phyloP scores from a whole-genome alignment of 2,329 filamentous ascomycete species.

The Huntiella abstrusa region DNA sequence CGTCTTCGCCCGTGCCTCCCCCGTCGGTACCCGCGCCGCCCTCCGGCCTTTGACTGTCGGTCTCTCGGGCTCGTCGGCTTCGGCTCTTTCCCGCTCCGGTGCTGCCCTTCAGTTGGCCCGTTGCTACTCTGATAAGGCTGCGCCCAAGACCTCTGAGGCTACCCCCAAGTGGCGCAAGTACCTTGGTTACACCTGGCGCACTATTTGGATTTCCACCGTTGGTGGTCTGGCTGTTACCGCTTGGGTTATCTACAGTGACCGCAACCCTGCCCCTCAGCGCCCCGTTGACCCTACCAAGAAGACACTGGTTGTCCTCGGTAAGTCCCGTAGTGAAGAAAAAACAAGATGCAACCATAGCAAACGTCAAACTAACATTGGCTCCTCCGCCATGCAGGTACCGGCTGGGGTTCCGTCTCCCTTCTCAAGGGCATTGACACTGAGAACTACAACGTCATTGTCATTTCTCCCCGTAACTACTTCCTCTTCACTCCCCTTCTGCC shows the following conservation, averaged over 20 bases:
- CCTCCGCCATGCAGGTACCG: slow-evolving; percentile 45
- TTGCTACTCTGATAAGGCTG: slow-evolving; percentile 29
- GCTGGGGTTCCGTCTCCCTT: slow-evolving; percentile 87
- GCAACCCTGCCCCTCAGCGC: slow-evolving; percentile 63
- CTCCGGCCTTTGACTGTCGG: slow-evolving; percentile 16
- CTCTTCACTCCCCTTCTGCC: slow-evolving; percentile 94
- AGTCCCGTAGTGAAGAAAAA: slow-evolving; percentile 13
- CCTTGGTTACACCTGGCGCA: slow-evolving; percentile 66
- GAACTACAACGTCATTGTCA: slow-evolving; percentile 97
- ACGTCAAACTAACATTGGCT: neutral
- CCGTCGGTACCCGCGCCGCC: slow-evolving; percentile 10
- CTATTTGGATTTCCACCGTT: slow-evolving; percentile 58
- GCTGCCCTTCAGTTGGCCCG: slow-evolving; percentile 14
- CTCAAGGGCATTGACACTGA: slow-evolving; percentile 97
- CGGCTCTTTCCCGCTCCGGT: slow-evolving; percentile 13
- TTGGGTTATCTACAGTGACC: slow-evolving; percentile 67
- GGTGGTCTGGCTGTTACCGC: slow-evolving; percentile 51
- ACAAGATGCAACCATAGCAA: neutral
- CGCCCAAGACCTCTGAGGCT: slow-evolving; percentile 29
- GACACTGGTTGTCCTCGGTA: slow-evolving; percentile 89
- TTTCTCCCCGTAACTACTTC: slow-evolving; percentile 98
- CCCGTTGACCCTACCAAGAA: slow-evolving; percentile 79
- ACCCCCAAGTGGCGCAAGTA: slow-evolving; percentile 43
- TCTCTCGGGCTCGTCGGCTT: slow-evolving; percentile 15
- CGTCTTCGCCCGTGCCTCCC: slow-evolving; percentile 10